Evolutionary conservation across 495 filamentous ascomycete genomes (phyloP).

Genomic region (Tetracladium marchalianum): DNA sequence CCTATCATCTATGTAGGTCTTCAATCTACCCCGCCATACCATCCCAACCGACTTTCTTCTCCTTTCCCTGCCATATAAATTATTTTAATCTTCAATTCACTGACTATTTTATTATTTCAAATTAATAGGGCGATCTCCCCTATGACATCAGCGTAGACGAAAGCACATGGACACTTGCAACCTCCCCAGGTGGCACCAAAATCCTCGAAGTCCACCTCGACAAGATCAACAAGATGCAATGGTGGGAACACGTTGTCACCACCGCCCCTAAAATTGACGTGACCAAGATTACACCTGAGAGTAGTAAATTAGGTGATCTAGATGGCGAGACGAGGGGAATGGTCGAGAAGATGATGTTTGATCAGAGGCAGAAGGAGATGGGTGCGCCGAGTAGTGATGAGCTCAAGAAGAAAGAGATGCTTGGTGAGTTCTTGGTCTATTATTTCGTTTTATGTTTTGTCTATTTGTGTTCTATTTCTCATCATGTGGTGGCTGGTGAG

Average conservation of each 20-base stretch:
- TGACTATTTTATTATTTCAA: background rate
- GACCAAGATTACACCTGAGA: slow-evolving; percentile 88
- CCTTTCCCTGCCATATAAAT: background rate
- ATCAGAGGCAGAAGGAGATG: slow-evolving; percentile 93
- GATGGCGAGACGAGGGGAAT: slow-evolving; percentile 95
- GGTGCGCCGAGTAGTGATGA: slow-evolving; percentile 85
- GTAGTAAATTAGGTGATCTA: slow-evolving; percentile 77
- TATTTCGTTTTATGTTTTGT: background rate
- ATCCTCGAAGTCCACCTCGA: slow-evolving; percentile 84
- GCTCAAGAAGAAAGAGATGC: slow-evolving; percentile 80
- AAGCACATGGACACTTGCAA: slow-evolving; percentile 86
- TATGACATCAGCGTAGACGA: slow-evolving; percentile 75
- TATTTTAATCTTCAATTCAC: no score
- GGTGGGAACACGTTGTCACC: slow-evolving; percentile 91
- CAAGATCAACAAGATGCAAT: slow-evolving; percentile 95
- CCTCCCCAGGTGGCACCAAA: slow-evolving; percentile 52
- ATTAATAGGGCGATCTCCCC: slow-evolving; percentile 66
- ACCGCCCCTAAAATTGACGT: slow-evolving; percentile 84
- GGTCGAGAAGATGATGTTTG: slow-evolving; percentile 99
- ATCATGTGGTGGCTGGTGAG: no score
- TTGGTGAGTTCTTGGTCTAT: slow-evolving; percentile 30
- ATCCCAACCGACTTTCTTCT: background rate
- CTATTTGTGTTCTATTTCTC: no score
- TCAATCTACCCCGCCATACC: background rate
- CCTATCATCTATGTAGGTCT: slow-evolving; percentile 68